Evolutionary conservation across 2,329 filamentous ascomycete species (phyloP).

Genomic region (Leptographium radiaticola): DNA sequence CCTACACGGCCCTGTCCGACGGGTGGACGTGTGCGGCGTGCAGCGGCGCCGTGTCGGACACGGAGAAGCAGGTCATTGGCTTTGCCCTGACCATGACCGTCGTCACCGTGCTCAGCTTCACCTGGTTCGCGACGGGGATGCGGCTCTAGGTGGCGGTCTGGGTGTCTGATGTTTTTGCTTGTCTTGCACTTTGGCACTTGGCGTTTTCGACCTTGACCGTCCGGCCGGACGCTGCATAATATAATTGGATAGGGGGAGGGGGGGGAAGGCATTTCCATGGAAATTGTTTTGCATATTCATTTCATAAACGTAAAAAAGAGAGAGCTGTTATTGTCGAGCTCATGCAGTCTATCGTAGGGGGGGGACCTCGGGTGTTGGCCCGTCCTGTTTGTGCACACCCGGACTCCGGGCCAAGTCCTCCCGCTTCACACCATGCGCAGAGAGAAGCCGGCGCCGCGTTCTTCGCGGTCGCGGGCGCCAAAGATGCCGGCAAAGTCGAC

Average conservation of each 20-base stretch:
- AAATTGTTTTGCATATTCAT: no score
- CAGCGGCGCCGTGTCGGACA: conserved; percentile 34
- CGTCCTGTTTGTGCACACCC: no score
- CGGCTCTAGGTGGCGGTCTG: background rate
- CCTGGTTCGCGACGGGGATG: conserved; percentile 48
- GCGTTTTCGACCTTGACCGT: background rate
- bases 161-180: background rate
- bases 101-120: conserved; percentile 46
- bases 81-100: conserved; percentile 41
- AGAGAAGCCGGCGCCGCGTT: conserved; percentile 51
- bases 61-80: conserved; percentile 33
- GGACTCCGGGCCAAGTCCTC: no score
- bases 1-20: conserved; percentile 36
- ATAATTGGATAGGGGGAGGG: background rate
- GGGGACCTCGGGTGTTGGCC: no score
- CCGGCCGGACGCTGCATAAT: background rate
- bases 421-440: conserved; percentile 54
- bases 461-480: conserved; percentile 49
- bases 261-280: background rate
- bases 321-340: no score
- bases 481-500: conserved; percentile 63
- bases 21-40: conserved; percentile 45
- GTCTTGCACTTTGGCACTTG: background rate
- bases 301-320: no score
- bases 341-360: no score